Base-by-base conservation (phyloP, 768 basidiomycete species). In the Tephrocybe sp. region DNA sequence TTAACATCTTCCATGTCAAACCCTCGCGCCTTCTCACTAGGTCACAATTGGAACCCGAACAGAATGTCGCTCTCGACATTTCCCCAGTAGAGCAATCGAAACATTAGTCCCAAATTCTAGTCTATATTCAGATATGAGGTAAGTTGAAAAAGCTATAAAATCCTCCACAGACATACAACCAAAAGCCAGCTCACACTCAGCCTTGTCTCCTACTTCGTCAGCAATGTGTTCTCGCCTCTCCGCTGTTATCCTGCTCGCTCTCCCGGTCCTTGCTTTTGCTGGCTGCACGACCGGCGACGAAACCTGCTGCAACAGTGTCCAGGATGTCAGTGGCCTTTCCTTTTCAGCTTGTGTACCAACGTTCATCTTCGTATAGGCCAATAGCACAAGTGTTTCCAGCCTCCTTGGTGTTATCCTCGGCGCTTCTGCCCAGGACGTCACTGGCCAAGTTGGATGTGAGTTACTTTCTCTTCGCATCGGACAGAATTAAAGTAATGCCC, bases 191-290 rank as follows among this genome's bases (percentile, higher is more conserved):
- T 4, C 26, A 26, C 26, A 26, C 12, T 11, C 26, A 26, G 12
- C 40, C 4, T 22, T 4, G 19, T 23, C n/a, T 16, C 20, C 5
- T 19, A 10, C 13, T 33, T 17, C 6, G 30, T 26, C 26, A n/a
- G 23, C 26, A 11, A 51, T 51, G 50, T 51, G 45, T 11, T 10
- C 50, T 51, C 50, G 44, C 23, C 38, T 51, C 31, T 39, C 44
- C n/a, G 10, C 44, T 45, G 50, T 10, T 9, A 32, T 40, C 22
- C 38, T 51, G 14, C 38, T 45, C n/a, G 44, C 44, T 45, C 50
- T 51, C 13, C 50, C 50, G 22, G 20, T 51, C 13, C 16, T 51
- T 9, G 36, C 32, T 45, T 23, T 31, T 39, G 31, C 50, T 13
- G 34, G 5, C 13, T 51, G 44, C 22, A 8, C 3, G 14, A 22